Conservation (phyloP, 164 flowering plant genomes). For the Stephania japonica region DNA sequence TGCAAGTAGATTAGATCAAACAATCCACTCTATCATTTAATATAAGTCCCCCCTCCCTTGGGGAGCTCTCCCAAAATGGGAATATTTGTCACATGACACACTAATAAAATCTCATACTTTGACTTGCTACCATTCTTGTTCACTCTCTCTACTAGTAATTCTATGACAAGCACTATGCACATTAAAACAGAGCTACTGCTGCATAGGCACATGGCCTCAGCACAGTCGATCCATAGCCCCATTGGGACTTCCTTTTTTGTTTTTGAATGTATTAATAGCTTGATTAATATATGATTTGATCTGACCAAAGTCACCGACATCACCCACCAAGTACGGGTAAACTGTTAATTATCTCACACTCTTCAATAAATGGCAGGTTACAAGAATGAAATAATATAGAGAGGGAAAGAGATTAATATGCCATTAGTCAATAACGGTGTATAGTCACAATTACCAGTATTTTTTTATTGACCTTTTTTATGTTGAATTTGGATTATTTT, state of each 20-base stretch:
- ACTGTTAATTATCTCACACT: not conserved
- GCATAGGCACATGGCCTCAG: not conserved
- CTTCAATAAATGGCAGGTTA: not conserved
- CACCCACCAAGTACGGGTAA: not conserved
- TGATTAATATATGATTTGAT: not conserved
- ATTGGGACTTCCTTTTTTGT: constrained; percentile 1
- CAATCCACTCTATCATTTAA: not conserved
- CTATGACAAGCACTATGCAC: not conserved
- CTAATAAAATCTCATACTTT: not conserved
- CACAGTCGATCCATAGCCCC: constrained; percentile 1
- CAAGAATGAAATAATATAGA: not conserved
- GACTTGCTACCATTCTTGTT: not conserved
- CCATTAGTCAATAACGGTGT: too few relatives aligned
- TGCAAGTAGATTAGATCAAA: too few relatives aligned
- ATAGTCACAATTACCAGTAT: too few relatives aligned
- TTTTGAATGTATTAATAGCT: not conserved
- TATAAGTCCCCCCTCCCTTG: not conserved
- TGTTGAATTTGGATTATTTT: too few relatives aligned
- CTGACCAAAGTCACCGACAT: not conserved
- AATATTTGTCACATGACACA: constrained; percentile 5
- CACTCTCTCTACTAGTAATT: not conserved
- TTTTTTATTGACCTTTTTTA: too few relatives aligned
- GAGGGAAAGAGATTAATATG: not conserved
- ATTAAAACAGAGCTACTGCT: not conserved
- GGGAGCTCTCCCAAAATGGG: not conserved